Evolutionary conservation across 371 early-diverging fungal genomes (phyloP).

Genomic region (Apophysomyces variabilis): DNA sequence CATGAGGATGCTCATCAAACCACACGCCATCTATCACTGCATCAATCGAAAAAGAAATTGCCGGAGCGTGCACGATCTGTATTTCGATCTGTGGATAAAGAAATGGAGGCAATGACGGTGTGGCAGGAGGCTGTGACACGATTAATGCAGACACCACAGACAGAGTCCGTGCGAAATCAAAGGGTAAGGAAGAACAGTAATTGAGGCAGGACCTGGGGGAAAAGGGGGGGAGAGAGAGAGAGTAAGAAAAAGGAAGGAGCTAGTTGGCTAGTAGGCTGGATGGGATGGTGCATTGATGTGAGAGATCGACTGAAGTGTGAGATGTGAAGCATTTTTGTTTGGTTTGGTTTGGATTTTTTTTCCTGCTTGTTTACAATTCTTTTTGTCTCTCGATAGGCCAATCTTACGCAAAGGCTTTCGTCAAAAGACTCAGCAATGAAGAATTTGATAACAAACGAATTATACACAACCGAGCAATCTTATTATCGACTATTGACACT

Average conservation of each 20-base stretch:
- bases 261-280: no score
- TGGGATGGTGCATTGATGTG: no score
- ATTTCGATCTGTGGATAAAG: neutral
- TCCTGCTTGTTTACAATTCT: neutral
- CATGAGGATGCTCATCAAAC: neutral
- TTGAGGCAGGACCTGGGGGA: no score
- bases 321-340: no score
- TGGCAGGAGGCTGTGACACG: neutral
- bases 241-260: no score
- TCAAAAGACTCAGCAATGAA: constrained; percentile 18
- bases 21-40: neutral
- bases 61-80: neutral
- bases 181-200: neutral
- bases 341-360: neutral
- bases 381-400: neutral
- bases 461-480: constrained; percentile 31
- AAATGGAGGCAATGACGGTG: neutral
- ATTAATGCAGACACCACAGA: neutral
- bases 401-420: neutral
- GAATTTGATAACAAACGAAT: constrained; percentile 27
- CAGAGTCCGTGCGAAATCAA: neutral
- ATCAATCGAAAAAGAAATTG: neutral
- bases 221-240: no score
- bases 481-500: constrained; percentile 36
- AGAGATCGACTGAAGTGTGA: no score